Conservation (phyloP, 2,329 filamentous ascomycete species). For the Allantophomopsis cytisporea region DNA sequence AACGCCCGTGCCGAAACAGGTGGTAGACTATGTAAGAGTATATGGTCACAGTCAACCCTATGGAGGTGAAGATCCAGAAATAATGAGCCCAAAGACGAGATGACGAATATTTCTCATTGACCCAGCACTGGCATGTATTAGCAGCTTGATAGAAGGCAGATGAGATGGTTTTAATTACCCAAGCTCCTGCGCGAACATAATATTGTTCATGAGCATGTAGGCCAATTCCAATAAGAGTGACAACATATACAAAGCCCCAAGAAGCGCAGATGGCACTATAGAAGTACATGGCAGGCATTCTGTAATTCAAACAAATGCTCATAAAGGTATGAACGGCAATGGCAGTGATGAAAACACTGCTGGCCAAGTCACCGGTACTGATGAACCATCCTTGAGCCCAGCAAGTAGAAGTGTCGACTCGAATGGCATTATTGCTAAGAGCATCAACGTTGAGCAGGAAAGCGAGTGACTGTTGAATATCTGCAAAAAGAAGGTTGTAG, state of each 20-base stretch:
- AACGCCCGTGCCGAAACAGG: conserved; percentile 11
- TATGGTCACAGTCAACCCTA: conserved; percentile 33
- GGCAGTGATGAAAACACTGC: conserved; percentile 50
- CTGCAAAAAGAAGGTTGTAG: conserved; percentile 54
- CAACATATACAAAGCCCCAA: conserved; percentile 46
- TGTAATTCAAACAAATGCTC: conserved; percentile 41
- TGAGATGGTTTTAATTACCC: conserved; percentile 26
- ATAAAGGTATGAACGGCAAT: conserved; percentile 57
- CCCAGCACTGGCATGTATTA: conserved; percentile 40
- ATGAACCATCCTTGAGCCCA: conserved; percentile 56
- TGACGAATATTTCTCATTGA: conserved; percentile 36
- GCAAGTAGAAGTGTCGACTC: conserved; percentile 39
- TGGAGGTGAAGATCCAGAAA: conserved; percentile 44
- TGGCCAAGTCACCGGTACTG: conserved; percentile 50
- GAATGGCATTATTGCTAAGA: conserved; percentile 36
- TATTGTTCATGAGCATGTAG: conserved; percentile 22
- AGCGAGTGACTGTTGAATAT: conserved; percentile 50
- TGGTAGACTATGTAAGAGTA: conserved; percentile 20
- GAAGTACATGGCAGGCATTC: conserved; percentile 34
- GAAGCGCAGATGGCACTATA: conserved; percentile 29
- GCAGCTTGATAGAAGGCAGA: neutral
- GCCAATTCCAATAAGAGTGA: conserved; percentile 35
- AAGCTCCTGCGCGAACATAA: conserved; percentile 52
- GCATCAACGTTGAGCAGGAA: conserved; percentile 51
- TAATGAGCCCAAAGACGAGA: conserved; percentile 50